These are phyloP conservation scores for Chondrostereum purpureum DNA, from an alignment of 1,284 basidiomycete genomes.

Conservation along the genomic window DNA sequence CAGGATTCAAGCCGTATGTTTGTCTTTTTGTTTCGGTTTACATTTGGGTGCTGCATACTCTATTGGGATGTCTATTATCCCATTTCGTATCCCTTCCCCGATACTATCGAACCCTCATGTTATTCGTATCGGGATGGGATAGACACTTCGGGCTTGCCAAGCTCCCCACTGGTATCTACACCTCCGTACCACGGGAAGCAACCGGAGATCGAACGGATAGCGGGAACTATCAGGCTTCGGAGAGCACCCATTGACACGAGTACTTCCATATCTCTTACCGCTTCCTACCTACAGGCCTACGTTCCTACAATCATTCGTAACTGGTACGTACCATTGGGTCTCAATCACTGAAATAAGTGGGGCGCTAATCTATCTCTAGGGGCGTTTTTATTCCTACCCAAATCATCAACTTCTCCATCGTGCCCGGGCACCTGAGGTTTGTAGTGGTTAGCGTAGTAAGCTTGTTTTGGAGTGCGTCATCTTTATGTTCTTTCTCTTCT, in stretches of 20 bases:
- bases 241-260: no score
- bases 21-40: neutral
- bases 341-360: neutral
- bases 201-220: no score
- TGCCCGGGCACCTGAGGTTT: slow-evolving; percentile 78
- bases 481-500: neutral
- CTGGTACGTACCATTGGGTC: slow-evolving; percentile 39
- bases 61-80: no score
- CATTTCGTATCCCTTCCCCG: neutral
- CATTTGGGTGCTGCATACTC: no score
- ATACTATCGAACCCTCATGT: no score
- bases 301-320: slow-evolving; percentile 65
- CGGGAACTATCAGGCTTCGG: no score
- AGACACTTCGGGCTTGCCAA: no score
- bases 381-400: slow-evolving; percentile 77
- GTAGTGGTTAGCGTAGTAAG: slow-evolving; percentile 73
- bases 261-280: slow-evolving; percentile 2
- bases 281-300: slow-evolving; percentile 42
- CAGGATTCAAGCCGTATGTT: slow-evolving; percentile 47
- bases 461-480: slow-evolving; percentile 78
- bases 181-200: no score
- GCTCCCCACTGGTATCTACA: no score
- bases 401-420: slow-evolving; percentile 73
- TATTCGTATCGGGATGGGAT: no score
- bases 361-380: slow-evolving; percentile 29